Evolutionary conservation across 805 yeast genomes (phyloP), one percentile per base, ranked within the genome.

Genomic region (Cyberlindnera suaveolens): DNA sequence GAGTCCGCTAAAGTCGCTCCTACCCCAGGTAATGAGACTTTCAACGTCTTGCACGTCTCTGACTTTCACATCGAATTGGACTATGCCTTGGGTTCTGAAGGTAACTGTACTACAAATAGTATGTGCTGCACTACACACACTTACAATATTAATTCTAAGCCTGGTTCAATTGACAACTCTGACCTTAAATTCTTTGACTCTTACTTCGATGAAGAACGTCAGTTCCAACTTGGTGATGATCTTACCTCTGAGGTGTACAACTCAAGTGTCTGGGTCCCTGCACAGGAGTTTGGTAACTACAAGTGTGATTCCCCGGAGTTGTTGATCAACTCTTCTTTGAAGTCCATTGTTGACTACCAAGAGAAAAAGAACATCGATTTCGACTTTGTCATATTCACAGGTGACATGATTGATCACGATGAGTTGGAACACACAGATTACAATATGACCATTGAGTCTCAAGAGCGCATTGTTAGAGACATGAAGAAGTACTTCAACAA

Each of bases 361-460:
- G 43, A 59, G 31, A 45, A 58, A 14, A 51, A 60, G 10, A 54
- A 64, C 34, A 47, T 70, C 31, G 52, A 65, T 8, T 81, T 73
- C 52, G 82, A 79, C 41, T 82, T 82, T 55, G 71, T 82, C 3
- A 61, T 82, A 32, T 82, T 82, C 67, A 82, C 88, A 5, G 89
- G 89, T 44, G 90, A 82, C 55, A 67, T 81, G 57, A 82, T 82
- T 42, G 88, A 82, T 58, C 90, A 82, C 55, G 80, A 76, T 51
- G 77, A 73, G 27, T 54, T 66, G 11, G 67, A 70, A 38, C 69
- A 72, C 53, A 72, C 73, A 38, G 67, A 74, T 36, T 61, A 57
- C 48, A 70, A 77, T 36, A 66, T 69, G 49, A 74, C 82, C 31
- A 65, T 68, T 44, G 48, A 50, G 39, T 78, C 82, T n/a, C 85